These are phyloP conservation scores for Coniochaeta prunicola DNA, from an alignment of 2,329 filamentous ascomycete genomes.

Conservation along the genomic window DNA sequence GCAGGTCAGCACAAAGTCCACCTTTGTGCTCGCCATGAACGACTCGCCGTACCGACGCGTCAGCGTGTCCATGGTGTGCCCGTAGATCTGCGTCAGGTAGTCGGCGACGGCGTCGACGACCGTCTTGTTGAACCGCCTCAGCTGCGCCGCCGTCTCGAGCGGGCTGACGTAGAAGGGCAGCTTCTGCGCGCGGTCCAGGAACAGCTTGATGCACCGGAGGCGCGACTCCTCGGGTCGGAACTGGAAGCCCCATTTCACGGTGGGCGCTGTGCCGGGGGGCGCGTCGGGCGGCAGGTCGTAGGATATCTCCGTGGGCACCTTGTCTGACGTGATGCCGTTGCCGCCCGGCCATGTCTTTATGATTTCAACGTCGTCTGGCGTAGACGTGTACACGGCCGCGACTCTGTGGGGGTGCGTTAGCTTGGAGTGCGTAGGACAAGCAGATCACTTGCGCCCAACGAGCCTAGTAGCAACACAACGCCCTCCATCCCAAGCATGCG, in stretches of 20 bases:
- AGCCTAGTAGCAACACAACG: too few relatives aligned
- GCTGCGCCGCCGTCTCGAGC: conserved; percentile 67
- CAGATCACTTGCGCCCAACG: neutral
- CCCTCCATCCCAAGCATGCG: too few relatives aligned
- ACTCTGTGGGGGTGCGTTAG: conserved; percentile 36
- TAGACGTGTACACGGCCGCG: conserved; percentile 66
- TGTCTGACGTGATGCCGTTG: conserved; percentile 82
- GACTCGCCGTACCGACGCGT: conserved; percentile 68
- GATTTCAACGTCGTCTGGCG: conserved; percentile 73
- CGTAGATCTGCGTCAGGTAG: conserved; percentile 69
- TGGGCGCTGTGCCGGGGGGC: conserved; percentile 33
- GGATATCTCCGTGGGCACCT: conserved; percentile 75
- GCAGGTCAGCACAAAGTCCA: conserved; percentile 74
- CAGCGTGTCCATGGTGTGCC: conserved; percentile 72
- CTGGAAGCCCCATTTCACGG: conserved; percentile 73
- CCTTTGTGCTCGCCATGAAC: conserved; percentile 68
- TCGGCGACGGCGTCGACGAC: conserved; percentile 74
- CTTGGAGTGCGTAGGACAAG: conserved; percentile 2
- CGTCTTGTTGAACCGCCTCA: conserved; percentile 68
- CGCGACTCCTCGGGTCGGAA: conserved; percentile 71
- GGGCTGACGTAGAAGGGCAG: conserved; percentile 74
- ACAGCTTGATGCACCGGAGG: conserved; percentile 76
- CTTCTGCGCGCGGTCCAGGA: conserved; percentile 73
- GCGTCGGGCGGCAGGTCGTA: conserved; percentile 35
- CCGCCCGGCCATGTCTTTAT: conserved; percentile 81